Conservation (phyloP, 2,329 filamentous ascomycete species). For the Diplodia corticola region DNA sequence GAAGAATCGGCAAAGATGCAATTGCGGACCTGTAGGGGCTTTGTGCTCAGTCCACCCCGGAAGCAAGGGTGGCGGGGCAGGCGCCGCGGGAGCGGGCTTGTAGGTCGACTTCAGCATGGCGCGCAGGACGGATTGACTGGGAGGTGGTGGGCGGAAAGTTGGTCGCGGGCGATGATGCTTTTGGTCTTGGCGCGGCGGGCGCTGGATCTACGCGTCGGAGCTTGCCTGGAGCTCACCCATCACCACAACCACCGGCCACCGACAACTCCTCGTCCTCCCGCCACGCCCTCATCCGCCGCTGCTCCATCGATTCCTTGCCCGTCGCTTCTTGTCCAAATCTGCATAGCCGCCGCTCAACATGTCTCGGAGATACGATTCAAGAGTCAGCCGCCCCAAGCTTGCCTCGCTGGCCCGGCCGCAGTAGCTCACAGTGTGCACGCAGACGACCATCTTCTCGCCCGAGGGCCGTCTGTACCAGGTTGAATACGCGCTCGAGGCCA, state of each 20-base stretch:
- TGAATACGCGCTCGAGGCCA: conserved; percentile 98
- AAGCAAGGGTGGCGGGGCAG: conserved; percentile 60
- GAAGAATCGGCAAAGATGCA: conserved; percentile 24
- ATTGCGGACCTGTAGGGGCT: conserved; percentile 66
- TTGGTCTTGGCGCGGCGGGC: conserved; percentile 24
- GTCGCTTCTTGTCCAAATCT: neutral
- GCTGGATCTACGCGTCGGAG: conserved; percentile 23
- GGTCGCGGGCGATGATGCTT: conserved; percentile 34
- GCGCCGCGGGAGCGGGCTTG: conserved; percentile 53
- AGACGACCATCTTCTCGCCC: conserved; percentile 99
- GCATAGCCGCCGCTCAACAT: conserved; percentile 54
- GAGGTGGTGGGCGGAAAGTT: conserved; percentile 29
- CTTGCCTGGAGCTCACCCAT: conserved; percentile 37
- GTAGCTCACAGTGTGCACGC: conserved; percentile 58
- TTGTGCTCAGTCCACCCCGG: conserved; percentile 92
- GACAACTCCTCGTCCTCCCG: conserved; percentile 28
- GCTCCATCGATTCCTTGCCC: conserved; percentile 20
- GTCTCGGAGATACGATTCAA: conserved; percentile 97
- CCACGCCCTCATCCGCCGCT: conserved; percentile 23
- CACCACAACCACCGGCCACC: conserved; percentile 26
- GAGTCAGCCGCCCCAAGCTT: conserved; percentile 60
- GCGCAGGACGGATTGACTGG: conserved; percentile 22
- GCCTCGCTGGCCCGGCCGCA: conserved; percentile 96
- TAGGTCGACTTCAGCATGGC: conserved; percentile 78
- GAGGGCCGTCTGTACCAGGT: conserved; percentile 98